Conservation (phyloP, 2,329 filamentous ascomycete species). For the Pseudocercospora pini-densiflorae region DNA sequence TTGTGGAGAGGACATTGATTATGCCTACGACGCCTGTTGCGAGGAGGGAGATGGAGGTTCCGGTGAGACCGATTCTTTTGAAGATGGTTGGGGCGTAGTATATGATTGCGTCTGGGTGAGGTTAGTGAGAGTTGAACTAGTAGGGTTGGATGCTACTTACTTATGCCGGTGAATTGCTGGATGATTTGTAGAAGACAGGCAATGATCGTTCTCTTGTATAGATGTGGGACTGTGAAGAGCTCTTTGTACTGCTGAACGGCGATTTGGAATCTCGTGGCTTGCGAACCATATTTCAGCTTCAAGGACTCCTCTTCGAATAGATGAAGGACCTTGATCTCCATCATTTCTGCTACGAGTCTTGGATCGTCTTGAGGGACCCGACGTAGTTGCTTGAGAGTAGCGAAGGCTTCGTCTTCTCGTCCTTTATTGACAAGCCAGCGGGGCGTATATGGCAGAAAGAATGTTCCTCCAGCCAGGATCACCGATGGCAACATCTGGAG, state of each 20-base stretch:
- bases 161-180: conserved; percentile 3
- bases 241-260: conserved; percentile 6
- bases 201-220: conserved; percentile 3
- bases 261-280: not conserved
- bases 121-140: no score
- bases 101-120: conserved; percentile 35
- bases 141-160: no score
- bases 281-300: conserved; percentile 1
- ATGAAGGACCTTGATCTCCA: conserved; percentile 36
- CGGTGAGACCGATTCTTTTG: conserved; percentile 47
- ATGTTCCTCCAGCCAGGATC: conserved; percentile 44
- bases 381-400: conserved; percentile 32
- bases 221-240: conserved; percentile 3
- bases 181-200: conserved; percentile 2
- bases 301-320: conserved; percentile 35
- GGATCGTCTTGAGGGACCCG: conserved; percentile 29
- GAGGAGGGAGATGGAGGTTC: conserved; percentile 58
- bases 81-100: conserved; percentile 46
- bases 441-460: conserved; percentile 40
- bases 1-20: conserved; percentile 68
- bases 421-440: conserved; percentile 37
- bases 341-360: conserved; percentile 34
- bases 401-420: conserved; percentile 34
- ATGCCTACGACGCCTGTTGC: conserved; percentile 72
- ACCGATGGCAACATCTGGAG: conserved; percentile 48